Percentiles rank a stretch among this genome's conserved stretches.
These are phyloP conservation scores for Linnemannia hyalina DNA, from an alignment of 192 early-diverging fungal species.

Conservation along the genomic window DNA sequence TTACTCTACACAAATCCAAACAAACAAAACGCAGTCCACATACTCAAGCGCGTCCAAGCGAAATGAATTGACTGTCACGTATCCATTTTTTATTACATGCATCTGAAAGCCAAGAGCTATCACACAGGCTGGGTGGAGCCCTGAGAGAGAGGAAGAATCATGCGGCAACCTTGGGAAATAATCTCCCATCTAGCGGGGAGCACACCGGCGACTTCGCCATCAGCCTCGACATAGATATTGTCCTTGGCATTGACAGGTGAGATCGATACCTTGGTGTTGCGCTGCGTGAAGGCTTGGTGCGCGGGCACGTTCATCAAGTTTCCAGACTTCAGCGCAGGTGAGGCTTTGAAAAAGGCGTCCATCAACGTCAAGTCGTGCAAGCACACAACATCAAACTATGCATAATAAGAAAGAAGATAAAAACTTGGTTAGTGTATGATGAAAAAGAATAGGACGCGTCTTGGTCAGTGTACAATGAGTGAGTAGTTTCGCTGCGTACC, in stretches of 20 bases:
- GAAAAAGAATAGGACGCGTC: neutral
- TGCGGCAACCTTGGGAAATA: constrained; percentile 27
- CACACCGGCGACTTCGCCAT: constrained; percentile 46
- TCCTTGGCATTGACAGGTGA: constrained; percentile 16
- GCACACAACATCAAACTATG: constrained; percentile 45
- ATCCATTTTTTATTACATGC: neutral
- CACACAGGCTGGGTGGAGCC: neutral
- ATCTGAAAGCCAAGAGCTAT: no score
- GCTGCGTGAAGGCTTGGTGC: constrained; percentile 42
- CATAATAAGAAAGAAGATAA: neutral
- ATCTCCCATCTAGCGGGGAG: constrained; percentile 44
- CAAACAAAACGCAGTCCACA: constrained; percentile 9
- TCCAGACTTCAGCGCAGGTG: constrained; percentile 39
- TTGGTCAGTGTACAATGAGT: neutral
- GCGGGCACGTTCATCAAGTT: constrained; percentile 31
- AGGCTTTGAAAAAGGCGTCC: constrained; percentile 33
- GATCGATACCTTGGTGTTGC: constrained; percentile 24
- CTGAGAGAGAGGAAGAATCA: constrained; percentile 33
- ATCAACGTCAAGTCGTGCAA: constrained; percentile 31
- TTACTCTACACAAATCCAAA: neutral
- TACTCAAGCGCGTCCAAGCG: neutral
- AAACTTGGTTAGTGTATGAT: neutral
- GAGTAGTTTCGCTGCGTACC: neutral
- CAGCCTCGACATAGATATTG: constrained; percentile 41
- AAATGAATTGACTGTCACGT: neutral